phyloP scores from a whole-genome alignment of 2,329 filamentous ascomycete genomes.

The Metarhizium guizhouense region DNA sequence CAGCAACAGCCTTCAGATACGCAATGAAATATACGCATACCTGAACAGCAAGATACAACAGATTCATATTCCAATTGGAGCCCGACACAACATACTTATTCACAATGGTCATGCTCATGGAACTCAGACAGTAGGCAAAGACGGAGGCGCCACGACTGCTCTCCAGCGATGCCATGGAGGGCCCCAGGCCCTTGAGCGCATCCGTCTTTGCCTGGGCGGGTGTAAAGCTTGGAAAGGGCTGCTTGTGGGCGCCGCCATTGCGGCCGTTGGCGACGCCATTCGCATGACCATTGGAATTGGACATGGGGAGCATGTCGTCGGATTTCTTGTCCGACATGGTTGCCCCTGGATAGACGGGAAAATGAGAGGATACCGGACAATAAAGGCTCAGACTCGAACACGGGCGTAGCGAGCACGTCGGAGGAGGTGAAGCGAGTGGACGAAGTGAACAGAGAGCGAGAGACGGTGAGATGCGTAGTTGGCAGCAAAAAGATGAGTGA shows the following conservation, averaged over 20 bases:
- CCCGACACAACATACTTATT: constrained; percentile 98
- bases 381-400: no score
- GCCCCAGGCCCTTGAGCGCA: not conserved
- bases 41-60: constrained; percentile 88
- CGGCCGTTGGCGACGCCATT: constrained; percentile 1
- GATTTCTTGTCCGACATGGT: constrained; percentile 7
- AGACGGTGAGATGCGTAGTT: no score
- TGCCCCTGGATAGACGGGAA: not conserved
- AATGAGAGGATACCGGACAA: not conserved
- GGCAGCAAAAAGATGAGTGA: no score
- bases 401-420: no score
- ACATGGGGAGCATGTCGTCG: constrained; percentile 2
- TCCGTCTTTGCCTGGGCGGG: constrained; percentile 6
- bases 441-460: no score
- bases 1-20: not conserved
- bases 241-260: not conserved
- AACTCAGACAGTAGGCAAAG: constrained; percentile 83
- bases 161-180: constrained; percentile 31
- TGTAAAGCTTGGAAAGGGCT: constrained; percentile 1
- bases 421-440: no score
- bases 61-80: constrained; percentile 86
- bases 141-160: constrained; percentile 77
- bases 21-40: constrained; percentile 39
- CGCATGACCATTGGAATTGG: not conserved
- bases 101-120: constrained; percentile 98